phyloP scores from a whole-genome alignment of 2,329 filamentous ascomycete species.

The Colletotrichum endophyticum region DNA sequence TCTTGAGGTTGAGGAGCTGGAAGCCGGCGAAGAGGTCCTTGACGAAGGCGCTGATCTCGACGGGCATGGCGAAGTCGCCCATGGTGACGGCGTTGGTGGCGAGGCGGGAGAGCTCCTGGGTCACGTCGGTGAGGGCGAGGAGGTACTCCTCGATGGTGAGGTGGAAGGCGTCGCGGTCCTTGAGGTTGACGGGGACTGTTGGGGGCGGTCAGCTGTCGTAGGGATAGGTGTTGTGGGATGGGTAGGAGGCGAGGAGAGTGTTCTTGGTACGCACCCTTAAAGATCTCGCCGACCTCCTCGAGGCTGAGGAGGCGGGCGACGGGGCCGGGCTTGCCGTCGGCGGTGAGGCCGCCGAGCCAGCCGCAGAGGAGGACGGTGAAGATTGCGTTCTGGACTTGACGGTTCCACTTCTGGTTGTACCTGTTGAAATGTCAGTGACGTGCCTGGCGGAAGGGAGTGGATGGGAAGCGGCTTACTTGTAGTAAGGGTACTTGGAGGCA shows the following conservation, averaged over 20 bases:
- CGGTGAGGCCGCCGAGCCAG: constrained; percentile 79
- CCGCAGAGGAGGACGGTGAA: constrained; percentile 62
- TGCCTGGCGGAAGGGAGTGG: background rate
- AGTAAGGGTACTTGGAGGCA: constrained; percentile 90
- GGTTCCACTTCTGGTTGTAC: constrained; percentile 85
- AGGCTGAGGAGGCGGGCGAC: constrained; percentile 78
- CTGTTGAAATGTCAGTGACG: constrained; percentile 36
- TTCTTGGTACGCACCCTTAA: constrained; percentile 63
- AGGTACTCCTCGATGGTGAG: constrained; percentile 98
- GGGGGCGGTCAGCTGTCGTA: background rate
- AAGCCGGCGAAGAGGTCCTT: constrained; percentile 96
- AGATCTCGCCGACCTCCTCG: constrained; percentile 81
- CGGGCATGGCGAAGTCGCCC: constrained; percentile 83
- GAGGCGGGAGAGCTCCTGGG: constrained; percentile 88
- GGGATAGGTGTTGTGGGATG: background rate
- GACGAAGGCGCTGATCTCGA: constrained; percentile 89
- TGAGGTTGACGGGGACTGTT: constrained; percentile 87
- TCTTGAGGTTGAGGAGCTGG: constrained; percentile 96
- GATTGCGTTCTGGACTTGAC: constrained; percentile 81
- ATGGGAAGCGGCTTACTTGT: constrained; percentile 67
- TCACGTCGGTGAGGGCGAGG: constrained; percentile 82
- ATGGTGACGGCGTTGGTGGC: constrained; percentile 94
- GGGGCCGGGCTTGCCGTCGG: constrained; percentile 56
- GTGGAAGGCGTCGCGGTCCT: constrained; percentile 89
- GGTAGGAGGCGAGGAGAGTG: background rate